These are phyloP conservation scores for Pseudogymnoascus sp. DNA, from an alignment of 2,329 filamentous ascomycete species.

Conservation along the genomic window DNA sequence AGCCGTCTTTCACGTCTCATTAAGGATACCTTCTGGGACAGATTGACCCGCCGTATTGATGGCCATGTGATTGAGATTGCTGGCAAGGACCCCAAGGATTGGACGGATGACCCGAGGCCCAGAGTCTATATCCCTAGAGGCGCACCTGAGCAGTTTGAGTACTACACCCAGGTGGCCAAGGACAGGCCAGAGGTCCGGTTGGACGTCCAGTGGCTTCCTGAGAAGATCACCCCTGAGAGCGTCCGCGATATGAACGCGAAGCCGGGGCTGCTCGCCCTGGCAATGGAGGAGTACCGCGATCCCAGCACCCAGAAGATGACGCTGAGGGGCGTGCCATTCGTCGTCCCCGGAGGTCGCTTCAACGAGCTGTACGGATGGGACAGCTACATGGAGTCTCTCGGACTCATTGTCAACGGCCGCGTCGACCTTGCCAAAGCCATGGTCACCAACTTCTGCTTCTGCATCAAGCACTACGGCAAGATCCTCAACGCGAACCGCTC, in stretches of 20 bases:
- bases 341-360: slow-evolving; percentile 95
- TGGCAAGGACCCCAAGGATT: slow-evolving; percentile 87
- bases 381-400: slow-evolving; percentile 95
- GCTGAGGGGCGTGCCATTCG: slow-evolving; percentile 76
- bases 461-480: slow-evolving; percentile 96
- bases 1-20: slow-evolving; percentile 80
- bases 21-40: slow-evolving; percentile 85
- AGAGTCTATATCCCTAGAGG: slow-evolving; percentile 84
- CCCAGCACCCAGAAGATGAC: slow-evolving; percentile 60
- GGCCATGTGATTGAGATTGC: slow-evolving; percentile 79
- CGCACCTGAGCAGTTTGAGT: slow-evolving; percentile 79
- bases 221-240: slow-evolving; percentile 70
- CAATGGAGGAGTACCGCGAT: slow-evolving; percentile 69
- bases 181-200: slow-evolving; percentile 76
- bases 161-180: slow-evolving; percentile 73
- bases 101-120: slow-evolving; percentile 81
- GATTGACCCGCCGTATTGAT: slow-evolving; percentile 82
- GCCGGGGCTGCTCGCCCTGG: slow-evolving; percentile 82
- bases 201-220: slow-evolving; percentile 73
- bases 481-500: slow-evolving; percentile 94
- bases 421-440: slow-evolving; percentile 86
- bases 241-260: slow-evolving; percentile 78
- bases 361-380: slow-evolving; percentile 99
- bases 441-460: slow-evolving; percentile 96
- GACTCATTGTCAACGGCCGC: slow-evolving; percentile 75